These are phyloP conservation scores for Candida taoyuanica DNA, from an alignment of 805 yeast species.

Conservation along the genomic window DNA sequence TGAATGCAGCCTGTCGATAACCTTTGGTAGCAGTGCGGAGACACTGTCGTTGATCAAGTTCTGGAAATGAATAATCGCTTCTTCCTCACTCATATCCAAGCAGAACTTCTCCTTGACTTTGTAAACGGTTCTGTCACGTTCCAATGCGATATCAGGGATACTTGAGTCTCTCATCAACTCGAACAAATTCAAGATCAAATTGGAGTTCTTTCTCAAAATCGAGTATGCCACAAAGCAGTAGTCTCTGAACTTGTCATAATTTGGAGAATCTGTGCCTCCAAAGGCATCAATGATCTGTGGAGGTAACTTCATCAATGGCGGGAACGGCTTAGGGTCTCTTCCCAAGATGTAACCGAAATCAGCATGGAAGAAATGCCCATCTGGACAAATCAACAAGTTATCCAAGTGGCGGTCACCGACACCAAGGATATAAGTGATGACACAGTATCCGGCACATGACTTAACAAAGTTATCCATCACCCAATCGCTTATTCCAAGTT, in stretches of 20 bases:
- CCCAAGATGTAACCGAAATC: conserved; percentile 97
- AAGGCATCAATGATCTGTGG: conserved; percentile 96
- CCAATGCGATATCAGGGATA: conserved; percentile 83
- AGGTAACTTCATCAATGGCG: conserved; percentile 96
- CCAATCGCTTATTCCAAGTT: conserved; percentile 35
- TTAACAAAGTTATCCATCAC: conserved; percentile 93
- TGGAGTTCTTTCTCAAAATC: conserved; percentile 83
- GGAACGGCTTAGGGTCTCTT: conserved; percentile 96
- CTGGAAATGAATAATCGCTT: conserved; percentile 92
- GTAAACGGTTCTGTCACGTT: conserved; percentile 80
- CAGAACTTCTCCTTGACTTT: conserved; percentile 94
- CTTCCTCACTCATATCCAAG: conserved; percentile 90
- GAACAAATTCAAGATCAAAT: conserved; percentile 82
- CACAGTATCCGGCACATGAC: conserved; percentile 97
- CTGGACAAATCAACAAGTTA: conserved; percentile 73
- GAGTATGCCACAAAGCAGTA: conserved; percentile 94
- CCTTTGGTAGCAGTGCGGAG: conserved; percentile 88
- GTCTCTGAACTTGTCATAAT: conserved; percentile 81
- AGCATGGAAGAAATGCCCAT: conserved; percentile 93
- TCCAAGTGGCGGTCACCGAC: conserved; percentile 98
- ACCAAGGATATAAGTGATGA: conserved; percentile 87
- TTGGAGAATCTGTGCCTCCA: conserved; percentile 88
- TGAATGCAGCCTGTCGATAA: conserved; percentile 90
- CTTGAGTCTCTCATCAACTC: conserved; percentile 92
- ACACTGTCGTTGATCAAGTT: conserved; percentile 91